Base-by-base conservation (phyloP, 2,329 filamentous ascomycete genomes). In the Apiospora arundinis region DNA sequence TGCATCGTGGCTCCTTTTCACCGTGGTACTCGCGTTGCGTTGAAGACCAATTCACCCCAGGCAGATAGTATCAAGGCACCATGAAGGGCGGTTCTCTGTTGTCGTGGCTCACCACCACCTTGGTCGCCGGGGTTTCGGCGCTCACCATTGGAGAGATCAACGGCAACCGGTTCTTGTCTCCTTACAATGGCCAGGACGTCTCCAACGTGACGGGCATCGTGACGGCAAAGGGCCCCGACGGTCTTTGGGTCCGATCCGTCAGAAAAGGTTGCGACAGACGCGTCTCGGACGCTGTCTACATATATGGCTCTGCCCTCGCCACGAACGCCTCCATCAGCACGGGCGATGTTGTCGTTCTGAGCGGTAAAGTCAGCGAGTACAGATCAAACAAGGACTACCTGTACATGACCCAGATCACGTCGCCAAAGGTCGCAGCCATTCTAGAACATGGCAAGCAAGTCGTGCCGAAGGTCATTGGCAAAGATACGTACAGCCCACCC, bases 231-330 rank as follows among this genome's bases (percentile, higher is more conserved):
- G 85, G 87, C 0, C 85, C 87, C 18, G 84, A 83, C 72, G 92
- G 92, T 16, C 85, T 93, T 77, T 93, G 87, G 84, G 82, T 93
- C 23, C 88, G 89, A 60, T 92, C 91, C 1, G 87, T 86, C 0
- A 83, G 81, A 45, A 86, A 89, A 0, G 88, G 92, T 76, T 79
- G 83, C 67, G 86, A 91, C 76, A 78, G 82, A 18, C 82, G 83
- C 66, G 91, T 89, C 2, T 93, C 91, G 0, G 90, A 92, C 77
- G 89, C 89, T 1, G 79, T 93, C 73, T 93, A 92, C 75, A 87
- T 93, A 52, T 93, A 87, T 76, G 85, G 88, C 73, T 84, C 82
- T 74, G 81, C 82, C 7, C 84, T 88, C 1, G 84, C 84, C 25
- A 78, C 81, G 8, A 86, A 87, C 75, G 81, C 91, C 66, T 85